Percentiles rank a stretch among this genome's conserved stretches.
Conservation (phyloP, 495 filamentous ascomycete genomes). For the Xeromyces bisporus region DNA sequence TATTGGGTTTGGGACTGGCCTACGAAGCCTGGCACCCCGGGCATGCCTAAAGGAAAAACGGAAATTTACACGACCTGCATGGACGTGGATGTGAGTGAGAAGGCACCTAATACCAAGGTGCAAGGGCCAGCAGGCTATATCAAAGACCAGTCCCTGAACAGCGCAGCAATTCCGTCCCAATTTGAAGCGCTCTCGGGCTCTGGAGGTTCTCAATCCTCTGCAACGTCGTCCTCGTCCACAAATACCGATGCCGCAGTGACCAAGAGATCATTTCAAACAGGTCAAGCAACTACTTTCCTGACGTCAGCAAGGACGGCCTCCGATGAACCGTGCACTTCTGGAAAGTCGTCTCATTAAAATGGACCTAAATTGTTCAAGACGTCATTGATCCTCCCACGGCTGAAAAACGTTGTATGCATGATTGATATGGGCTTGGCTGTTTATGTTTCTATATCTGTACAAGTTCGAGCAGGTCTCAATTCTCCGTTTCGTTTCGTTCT, state of each 20-base stretch:
- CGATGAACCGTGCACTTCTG: no score
- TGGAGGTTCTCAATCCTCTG: neutral
- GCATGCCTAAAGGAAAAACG: conserved; percentile 33
- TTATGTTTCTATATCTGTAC: no score
- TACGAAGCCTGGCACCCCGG: conserved; percentile 30
- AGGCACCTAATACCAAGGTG: conserved; percentile 5
- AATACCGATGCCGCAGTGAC: no score
- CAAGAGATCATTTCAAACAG: neutral
- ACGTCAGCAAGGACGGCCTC: neutral
- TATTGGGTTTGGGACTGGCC: conserved; percentile 96
- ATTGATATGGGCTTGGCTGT: no score
- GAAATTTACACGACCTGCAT: conserved; percentile 74
- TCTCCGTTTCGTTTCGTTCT: no score
- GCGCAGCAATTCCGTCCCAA: conserved; percentile 21
- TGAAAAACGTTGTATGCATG: no score
- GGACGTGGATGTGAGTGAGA: conserved; percentile 47
- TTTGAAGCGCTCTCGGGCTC: conserved; percentile 10
- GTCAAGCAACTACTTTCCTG: neutral
- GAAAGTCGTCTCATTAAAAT: no score
- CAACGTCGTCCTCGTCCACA: no score
- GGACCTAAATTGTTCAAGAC: no score
- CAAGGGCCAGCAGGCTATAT: conserved; percentile 8
- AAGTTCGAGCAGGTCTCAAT: no score
- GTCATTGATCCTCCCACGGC: no score
- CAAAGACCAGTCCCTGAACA: conserved; percentile 19